These are phyloP conservation scores for Solanum pimpinellifolium DNA, from an alignment of 257 asterid genomes.

Conservation along the genomic window DNA sequence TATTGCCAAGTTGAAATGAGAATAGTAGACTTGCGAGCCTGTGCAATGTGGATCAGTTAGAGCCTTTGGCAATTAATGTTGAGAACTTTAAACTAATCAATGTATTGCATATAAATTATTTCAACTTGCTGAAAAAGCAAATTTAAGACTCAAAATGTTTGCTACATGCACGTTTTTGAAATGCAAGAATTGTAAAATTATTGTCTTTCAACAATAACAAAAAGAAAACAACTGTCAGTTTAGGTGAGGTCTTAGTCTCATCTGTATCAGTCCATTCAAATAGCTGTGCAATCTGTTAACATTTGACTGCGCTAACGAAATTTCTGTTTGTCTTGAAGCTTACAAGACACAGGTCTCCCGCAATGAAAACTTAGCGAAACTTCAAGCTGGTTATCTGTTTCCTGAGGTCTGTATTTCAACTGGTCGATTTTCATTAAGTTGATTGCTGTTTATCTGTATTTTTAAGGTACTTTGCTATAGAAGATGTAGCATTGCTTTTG, in stretches of 20 bases:
- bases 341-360: slow-evolving; percentile 72
- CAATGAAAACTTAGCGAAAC: slow-evolving; percentile 76
- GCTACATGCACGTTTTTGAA: not conserved
- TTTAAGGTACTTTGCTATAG: not conserved
- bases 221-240: not conserved
- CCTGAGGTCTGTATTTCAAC: slow-evolving; percentile 57
- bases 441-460: not conserved
- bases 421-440: not conserved
- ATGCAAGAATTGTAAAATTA: not conserved
- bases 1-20: not conserved
- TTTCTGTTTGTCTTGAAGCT: slow-evolving; percentile 37
- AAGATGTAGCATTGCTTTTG: not conserved
- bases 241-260: not conserved
- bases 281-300: not conserved
- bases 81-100: not conserved
- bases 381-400: slow-evolving; percentile 96
- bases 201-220: not conserved
- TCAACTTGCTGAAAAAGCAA: not conserved
- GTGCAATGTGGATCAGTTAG: not conserved
- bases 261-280: not conserved
- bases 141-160: not conserved
- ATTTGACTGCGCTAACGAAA: slow-evolving; percentile 4
- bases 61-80: not conserved
- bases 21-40: not conserved
- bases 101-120: not conserved